These are phyloP conservation scores for Bothriochloa decipiens DNA, from an alignment of 176 grass and related monocot species.

Conservation along the genomic window DNA sequence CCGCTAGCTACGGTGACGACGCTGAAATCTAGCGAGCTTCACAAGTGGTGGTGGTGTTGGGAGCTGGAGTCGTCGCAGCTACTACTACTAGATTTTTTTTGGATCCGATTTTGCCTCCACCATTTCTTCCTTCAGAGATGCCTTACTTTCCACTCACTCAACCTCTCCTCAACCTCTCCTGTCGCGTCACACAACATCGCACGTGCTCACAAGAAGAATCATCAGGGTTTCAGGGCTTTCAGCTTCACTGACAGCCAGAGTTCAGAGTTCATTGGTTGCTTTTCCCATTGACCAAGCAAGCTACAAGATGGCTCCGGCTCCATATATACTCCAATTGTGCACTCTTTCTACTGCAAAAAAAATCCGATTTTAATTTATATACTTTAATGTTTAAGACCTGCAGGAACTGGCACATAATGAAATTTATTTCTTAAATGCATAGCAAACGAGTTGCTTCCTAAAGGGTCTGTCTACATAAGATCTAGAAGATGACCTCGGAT, in stretches of 20 bases:
- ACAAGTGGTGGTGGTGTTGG: not conserved
- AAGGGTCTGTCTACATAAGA: too few relatives aligned
- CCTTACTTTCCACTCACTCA: constrained; percentile 28
- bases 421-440: too few relatives aligned
- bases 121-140: not conserved
- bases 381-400: too few relatives aligned
- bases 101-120: constrained; percentile 29
- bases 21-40: constrained; percentile 40
- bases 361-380: too few relatives aligned
- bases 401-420: too few relatives aligned
- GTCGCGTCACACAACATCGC: constrained; percentile 8
- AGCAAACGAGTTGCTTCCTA: too few relatives aligned
- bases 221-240: not conserved
- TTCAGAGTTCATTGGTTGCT: not conserved
- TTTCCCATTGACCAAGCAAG: not conserved
- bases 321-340: too few relatives aligned
- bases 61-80: not conserved
- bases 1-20: not conserved
- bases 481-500: not conserved
- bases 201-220: constrained; percentile 21
- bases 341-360: too few relatives aligned
- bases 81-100: constrained; percentile 44
- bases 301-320: not conserved
- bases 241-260: not conserved
- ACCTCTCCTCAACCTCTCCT: not conserved